These are phyloP conservation scores for Pseudodiploospora longispora DNA, from an alignment of 2,329 filamentous ascomycete genomes.

Conservation along the genomic window DNA sequence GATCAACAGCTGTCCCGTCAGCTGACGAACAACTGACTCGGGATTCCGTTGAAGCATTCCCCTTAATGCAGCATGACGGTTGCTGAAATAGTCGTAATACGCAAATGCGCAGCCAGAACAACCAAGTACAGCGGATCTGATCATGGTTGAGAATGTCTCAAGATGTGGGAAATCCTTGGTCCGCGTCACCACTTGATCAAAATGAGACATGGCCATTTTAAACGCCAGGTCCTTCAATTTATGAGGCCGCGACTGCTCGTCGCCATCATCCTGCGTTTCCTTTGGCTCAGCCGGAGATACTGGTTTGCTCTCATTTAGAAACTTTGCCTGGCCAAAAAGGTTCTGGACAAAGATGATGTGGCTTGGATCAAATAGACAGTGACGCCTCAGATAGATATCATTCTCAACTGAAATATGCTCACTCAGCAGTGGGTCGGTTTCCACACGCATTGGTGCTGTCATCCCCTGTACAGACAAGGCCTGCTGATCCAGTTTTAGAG, in stretches of 20 bases:
- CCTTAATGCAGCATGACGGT: slow-evolving; percentile 49
- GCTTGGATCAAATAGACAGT: slow-evolving; percentile 68
- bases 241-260: slow-evolving; percentile 9
- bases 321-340: slow-evolving; percentile 50
- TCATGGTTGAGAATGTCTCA: slow-evolving; percentile 41
- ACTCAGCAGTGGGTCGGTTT: slow-evolving; percentile 37
- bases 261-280: slow-evolving; percentile 4
- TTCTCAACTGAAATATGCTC: slow-evolving; percentile 66
- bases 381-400: slow-evolving; percentile 61
- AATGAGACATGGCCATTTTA: slow-evolving; percentile 50
- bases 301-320: slow-evolving; percentile 26
- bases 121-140: slow-evolving; percentile 38
- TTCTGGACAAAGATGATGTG: slow-evolving; percentile 60
- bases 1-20: slow-evolving; percentile 43
- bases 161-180: slow-evolving; percentile 61
- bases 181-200: slow-evolving; percentile 69
- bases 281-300: neutral
- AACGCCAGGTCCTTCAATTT: slow-evolving; percentile 42
- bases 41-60: slow-evolving; percentile 57
- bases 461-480: slow-evolving; percentile 27
- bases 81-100: slow-evolving; percentile 53
- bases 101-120: slow-evolving; percentile 48
- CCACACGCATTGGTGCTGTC: slow-evolving; percentile 31
- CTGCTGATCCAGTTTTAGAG: slow-evolving; percentile 47
- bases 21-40: slow-evolving; percentile 46